These are phyloP conservation scores for Aspergillus texensis DNA, from an alignment of 2,329 filamentous ascomycete species.

Conservation along the genomic window DNA sequence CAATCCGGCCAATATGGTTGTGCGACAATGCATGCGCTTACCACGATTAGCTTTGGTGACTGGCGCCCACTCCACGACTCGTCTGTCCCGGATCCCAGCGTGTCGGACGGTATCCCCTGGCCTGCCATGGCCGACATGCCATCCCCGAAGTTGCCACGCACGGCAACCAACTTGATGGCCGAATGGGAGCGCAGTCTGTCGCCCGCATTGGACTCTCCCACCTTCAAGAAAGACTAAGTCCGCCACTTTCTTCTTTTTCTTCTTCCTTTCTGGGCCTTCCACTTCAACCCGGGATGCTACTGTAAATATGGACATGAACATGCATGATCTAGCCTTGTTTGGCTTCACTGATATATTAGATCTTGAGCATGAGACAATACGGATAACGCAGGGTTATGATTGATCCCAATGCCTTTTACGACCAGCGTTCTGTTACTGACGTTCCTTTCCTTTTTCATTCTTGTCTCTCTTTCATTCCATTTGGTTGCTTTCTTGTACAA, in stretches of 20 bases:
- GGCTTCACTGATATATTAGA: conserved; percentile 11
- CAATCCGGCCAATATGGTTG: not conserved
- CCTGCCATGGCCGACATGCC: conserved; percentile 71
- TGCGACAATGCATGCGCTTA: conserved; percentile 33
- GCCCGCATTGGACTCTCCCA: conserved; percentile 45
- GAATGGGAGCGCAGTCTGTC: conserved; percentile 85
- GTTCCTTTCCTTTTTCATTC: conserved; percentile 15
- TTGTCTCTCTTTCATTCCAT: conserved; percentile 6
- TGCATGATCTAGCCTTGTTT: conserved; percentile 18
- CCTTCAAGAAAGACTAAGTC: conserved; percentile 33
- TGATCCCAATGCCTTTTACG: conserved; percentile 29
- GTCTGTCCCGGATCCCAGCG: conserved; percentile 31
- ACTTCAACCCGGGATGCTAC: conserved; percentile 8
- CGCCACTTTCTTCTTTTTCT: conserved; percentile 1
- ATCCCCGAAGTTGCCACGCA: conserved; percentile 76
- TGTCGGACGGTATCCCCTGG: conserved; percentile 58
- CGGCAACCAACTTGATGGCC: conserved; percentile 82
- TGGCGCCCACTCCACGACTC: conserved; percentile 33
- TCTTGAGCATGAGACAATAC: conserved; percentile 25
- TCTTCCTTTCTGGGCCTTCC: conserved; percentile 7
- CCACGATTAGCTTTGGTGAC: conserved; percentile 40
- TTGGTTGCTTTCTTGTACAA: conserved; percentile 4
- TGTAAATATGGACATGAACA: conserved; percentile 25
- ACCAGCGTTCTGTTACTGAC: conserved; percentile 31
- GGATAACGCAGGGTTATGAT: conserved; percentile 38